Base-by-base conservation (phyloP, 176 grass and related monocot genomes). In the Juncus effusus region DNA sequence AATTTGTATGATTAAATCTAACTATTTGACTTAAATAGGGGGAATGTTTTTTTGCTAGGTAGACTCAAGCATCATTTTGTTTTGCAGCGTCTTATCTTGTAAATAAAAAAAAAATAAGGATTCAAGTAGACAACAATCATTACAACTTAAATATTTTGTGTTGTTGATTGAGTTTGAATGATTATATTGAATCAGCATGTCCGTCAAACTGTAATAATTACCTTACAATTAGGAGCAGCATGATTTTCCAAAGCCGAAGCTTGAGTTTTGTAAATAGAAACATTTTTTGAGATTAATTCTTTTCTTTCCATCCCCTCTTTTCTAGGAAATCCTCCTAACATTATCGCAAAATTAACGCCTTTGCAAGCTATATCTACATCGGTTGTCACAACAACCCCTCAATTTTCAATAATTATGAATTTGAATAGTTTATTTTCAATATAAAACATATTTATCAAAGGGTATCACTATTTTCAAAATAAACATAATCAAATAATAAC, bases 191-290 rank as follows among this genome's bases (percentile, higher is more conserved):
- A 51, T 41, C 5, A 28, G 49, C 4, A 61, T 47, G 41, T 53
- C 60, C 19, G 50, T 45, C 8, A 8, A 53, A 2, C 14, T 61
- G 19, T 51, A 40, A 57, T 10, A 6, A 7, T 5, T 5, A 91
- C 89, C 81, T 93, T 93, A 73, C 85, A 88, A 80, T 93, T 80
- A 58, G 72, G 72, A 16, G 89, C 89, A 47, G 89, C 85, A 53
- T 81, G 62, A 54, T 80, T 44, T 69, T 89, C 85, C 61, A 95
- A 40, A 36, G 80, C 80, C 6, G 69, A 65, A 62, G 83, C 90
- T 64, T 89, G 90, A 10, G 57, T 75, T 66, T 72, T 90, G 86
- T 86, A 95, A 55, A 87, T 86, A 4, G 80, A 7, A 4, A 84
- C 86, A 77, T 95, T 86, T 61, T 84, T 86, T 60, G 70, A 63